Base-by-base conservation (phyloP, 495 filamentous ascomycete species). In the Tuber melanosporum region DNA sequence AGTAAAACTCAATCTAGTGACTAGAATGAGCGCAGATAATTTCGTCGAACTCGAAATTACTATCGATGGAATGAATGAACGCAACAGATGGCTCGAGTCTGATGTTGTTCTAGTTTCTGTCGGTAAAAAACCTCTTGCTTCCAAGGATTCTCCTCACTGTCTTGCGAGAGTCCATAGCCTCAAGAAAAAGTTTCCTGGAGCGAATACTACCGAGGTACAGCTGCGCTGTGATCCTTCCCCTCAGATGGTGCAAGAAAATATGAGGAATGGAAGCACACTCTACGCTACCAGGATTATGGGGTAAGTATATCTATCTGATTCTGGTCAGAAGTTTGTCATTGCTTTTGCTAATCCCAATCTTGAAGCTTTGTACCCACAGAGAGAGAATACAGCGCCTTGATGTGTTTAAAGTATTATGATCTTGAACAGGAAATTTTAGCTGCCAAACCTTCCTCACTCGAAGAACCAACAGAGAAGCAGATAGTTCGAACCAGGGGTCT, bases 331-430 rank as follows among this genome's bases (percentile, higher is more conserved):
- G 62, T 73, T 73, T 80, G 92, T 88, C n/a, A 87, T 91, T 71
- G 95, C 94, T 80, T 88, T 97, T 79, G 92, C 90, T 81, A 57
- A 78, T 75, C 57, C 45, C 72, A 70, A 9, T 32, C 74, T 69
- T 75, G 49, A 76, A 96, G 93, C 66, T 90, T 98, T 85, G 94
- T 90, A 17, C 94, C 95, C 0, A 90, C 98, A 57, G 96, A 99
- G 85, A 91, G 95, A 80, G 95, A 99, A 85, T 99, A 94, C 85
- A 95, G 93, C 71, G 93, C 96, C 10, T 84, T 99, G 45, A 91
- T 92, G 85, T 93, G 92, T 81, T 85, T 99, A 74, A 90, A 97
- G 82, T 98, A 95, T 83, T 98, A 97, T 77, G 95, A 99, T 85
- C 88, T 99, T 66, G 95, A 94, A 85, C 90, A 94, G 47, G 95